Evolutionary conservation across 2,329 filamentous ascomycete genomes (phyloP).

Genomic region (Clonostachys rosea): DNA sequence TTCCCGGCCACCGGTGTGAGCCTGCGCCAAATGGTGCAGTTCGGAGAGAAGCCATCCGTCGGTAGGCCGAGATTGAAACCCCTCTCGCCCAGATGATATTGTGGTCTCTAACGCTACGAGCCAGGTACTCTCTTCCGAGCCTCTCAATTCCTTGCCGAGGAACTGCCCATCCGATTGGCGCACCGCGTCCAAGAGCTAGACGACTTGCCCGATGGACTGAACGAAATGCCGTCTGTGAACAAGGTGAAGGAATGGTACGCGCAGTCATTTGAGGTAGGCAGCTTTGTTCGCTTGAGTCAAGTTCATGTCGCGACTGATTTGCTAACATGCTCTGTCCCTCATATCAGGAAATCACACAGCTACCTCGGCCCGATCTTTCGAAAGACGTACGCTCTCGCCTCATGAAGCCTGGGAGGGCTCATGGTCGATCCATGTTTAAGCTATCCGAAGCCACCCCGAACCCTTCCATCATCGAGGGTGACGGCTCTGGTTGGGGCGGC

Average conservation of each 20-base stretch:
- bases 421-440: constrained; percentile 57
- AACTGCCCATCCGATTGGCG: constrained; percentile 92
- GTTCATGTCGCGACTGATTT: too few relatives aligned
- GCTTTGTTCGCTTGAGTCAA: not conserved
- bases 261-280: constrained; percentile 91
- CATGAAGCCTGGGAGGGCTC: constrained; percentile 56
- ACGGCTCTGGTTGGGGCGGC: constrained; percentile 60
- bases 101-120: not conserved
- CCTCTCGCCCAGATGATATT: not conserved
- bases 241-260: constrained; percentile 98
- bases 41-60: constrained; percentile 88
- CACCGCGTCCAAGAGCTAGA: constrained; percentile 94
- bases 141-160: constrained; percentile 96
- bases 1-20: constrained; percentile 97
- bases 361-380: constrained; percentile 72
- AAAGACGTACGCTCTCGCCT: constrained; percentile 75
- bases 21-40: constrained; percentile 98
- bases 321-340: not conserved
- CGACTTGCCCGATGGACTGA: constrained; percentile 89
- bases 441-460: constrained; percentile 84
- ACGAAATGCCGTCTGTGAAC: constrained; percentile 95
- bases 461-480: constrained; percentile 80
- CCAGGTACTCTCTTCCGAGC: constrained; percentile 88
- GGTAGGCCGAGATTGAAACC: constrained; percentile 50
- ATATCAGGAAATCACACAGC: constrained; percentile 81